Percentiles rank a stretch among this genome's conserved stretches.
Conservation (phyloP, 83 land plant genomes). For the Diphasiastrum complanatum region DNA sequence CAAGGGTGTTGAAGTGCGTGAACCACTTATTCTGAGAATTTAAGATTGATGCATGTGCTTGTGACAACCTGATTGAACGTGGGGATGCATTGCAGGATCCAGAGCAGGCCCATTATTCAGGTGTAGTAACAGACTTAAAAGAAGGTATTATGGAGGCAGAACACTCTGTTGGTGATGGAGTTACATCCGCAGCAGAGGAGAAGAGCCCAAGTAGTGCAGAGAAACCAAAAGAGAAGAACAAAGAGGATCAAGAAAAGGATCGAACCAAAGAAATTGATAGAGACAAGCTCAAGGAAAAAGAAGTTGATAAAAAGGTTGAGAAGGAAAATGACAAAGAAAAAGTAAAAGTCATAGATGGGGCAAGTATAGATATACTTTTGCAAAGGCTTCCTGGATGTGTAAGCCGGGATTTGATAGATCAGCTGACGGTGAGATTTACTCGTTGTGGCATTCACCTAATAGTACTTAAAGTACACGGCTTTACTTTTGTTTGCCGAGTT, state of each 20-base stretch:
- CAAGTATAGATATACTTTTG: constrained; percentile 72
- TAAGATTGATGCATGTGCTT: too few species aligned
- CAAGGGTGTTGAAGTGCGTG: too few species aligned
- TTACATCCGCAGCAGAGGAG: constrained; percentile 33
- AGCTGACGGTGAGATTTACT: constrained; percentile 58
- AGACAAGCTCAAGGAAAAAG: constrained; percentile 67
- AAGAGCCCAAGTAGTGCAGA: constrained; percentile 51
- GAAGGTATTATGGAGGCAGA: constrained; percentile 31
- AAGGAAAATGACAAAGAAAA: constrained; percentile 80
- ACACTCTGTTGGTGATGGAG: constrained; percentile 19
- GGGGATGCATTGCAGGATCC: too few species aligned
- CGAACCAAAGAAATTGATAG: constrained; percentile 28
- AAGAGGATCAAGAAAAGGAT: constrained; percentile 38
- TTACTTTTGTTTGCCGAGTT: too few species aligned
- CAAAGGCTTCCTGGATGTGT: constrained; percentile 94
- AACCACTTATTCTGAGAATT: too few species aligned
- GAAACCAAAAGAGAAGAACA: constrained; percentile 55
- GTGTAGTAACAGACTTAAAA: constrained; percentile 22
- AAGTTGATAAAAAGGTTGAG: constrained; percentile 50
- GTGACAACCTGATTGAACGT: too few species aligned
- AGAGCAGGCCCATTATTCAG: too few species aligned
- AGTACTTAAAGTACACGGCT: neutral
- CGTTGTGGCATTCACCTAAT: neutral
- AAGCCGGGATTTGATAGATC: constrained; percentile 98
- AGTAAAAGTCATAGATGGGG: constrained; percentile 70